phyloP scores from a whole-genome alignment of 305 asterid species.

The Fraxinus sp. region DNA sequence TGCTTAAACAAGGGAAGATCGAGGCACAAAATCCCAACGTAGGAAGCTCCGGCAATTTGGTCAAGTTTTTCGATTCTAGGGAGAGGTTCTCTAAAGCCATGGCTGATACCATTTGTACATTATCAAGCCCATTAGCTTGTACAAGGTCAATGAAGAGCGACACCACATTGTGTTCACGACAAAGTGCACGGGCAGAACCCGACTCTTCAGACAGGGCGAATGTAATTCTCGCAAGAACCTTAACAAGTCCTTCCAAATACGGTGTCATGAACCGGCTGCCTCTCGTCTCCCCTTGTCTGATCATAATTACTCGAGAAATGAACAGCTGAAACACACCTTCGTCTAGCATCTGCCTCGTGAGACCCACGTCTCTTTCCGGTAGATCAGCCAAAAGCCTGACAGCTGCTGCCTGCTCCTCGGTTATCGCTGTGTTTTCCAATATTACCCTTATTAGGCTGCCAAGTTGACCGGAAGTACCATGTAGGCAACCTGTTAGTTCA shows the following conservation, averaged over 20 bases:
- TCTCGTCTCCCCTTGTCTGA: conserved; percentile 77
- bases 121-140: conserved; percentile 78
- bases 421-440: conserved; percentile 59
- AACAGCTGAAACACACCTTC: conserved; percentile 66
- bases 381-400: conserved; percentile 78
- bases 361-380: conserved; percentile 75
- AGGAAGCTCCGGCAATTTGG: conserved; percentile 60
- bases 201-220: conserved; percentile 59
- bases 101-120: conserved; percentile 87
- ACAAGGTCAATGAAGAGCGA: conserved; percentile 69
- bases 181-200: conserved; percentile 50
- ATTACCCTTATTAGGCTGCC: conserved; percentile 64
- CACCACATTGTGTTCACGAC: conserved; percentile 59
- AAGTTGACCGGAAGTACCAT: conserved; percentile 75
- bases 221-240: conserved; percentile 77
- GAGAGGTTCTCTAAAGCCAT: conserved; percentile 86
- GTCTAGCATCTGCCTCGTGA: conserved; percentile 70
- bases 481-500: conserved; percentile 70
- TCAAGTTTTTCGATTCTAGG: conserved; percentile 63
- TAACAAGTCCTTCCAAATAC: conserved; percentile 85
- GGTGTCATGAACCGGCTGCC: conserved; percentile 84
- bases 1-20: conserved; percentile 72
- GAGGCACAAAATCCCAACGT: conserved; percentile 54
- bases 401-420: conserved; percentile 94
- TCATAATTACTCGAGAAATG: conserved; percentile 49